Evolutionary conservation across 1,284 basidiomycete genomes (phyloP), one percentile per base, ranked within the genome.

Genomic region (Cryptococcus hybrid): DNA sequence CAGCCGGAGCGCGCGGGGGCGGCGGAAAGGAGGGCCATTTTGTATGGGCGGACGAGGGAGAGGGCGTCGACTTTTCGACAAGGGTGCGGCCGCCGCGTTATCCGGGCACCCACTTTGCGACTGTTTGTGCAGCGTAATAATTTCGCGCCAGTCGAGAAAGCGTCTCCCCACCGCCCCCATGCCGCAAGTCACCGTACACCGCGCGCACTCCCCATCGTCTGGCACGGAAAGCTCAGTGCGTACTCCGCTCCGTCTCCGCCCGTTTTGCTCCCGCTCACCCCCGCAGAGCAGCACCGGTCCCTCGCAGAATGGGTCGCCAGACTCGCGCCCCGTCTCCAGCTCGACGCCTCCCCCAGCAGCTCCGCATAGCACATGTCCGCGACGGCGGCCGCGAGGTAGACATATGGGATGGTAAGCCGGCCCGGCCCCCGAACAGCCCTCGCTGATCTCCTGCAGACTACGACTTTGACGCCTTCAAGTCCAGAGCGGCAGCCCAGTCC

Each of bases 351-450:
- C n/a, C 56, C 7, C 24, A 54, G 13, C 55, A 64, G 47, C 9
- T 65, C 45, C 47, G 63, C 15, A n/a, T 65, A n/a, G 54, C 58
- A 12, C 69, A 73, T 50, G 60, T 73, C 9, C 58, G 71, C 42
- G 53, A 60, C 3, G 58, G 62, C 9, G 71, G 67, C 3, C 34
- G 61, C 38, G 67, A 70, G 49, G 63, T 63, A 1, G 63, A 65
- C 18, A 62, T 73, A 2, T 63, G 59, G 55, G 71, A 73, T 55
- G 63, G 71, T 73, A 48, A 55, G 69, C 65, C 13, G 30, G 47
- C 15, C 18, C 18, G 18, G 18, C 18, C 18, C 18, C 18, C 3
- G 11, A n/a, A 3, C 12, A 35, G 11, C 46, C 12, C 11, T 48
- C 18, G n/a, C 15, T 24, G 47, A 44, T 12, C 7, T 18, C 12